Evolutionary conservation across 1,139 yeast genomes (phyloP).

Genomic region (Yamadazyma sp.): DNA sequence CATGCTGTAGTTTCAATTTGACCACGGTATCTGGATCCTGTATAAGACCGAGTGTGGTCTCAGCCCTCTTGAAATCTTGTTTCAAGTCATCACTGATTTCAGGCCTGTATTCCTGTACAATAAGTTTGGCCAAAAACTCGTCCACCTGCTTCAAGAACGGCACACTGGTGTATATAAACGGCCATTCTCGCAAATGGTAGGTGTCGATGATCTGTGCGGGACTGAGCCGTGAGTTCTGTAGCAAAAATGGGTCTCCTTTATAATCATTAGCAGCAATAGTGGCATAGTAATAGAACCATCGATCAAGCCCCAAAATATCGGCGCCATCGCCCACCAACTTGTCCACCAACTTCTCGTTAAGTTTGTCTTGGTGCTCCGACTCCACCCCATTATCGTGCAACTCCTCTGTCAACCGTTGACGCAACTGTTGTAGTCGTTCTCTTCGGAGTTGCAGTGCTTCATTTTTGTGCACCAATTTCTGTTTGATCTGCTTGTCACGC

Average conservation of each 20-base stretch:
- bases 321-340: constrained; percentile 11
- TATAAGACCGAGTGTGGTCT: background rate
- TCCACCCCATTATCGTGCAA: constrained; percentile 29
- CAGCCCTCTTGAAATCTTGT: background rate
- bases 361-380: background rate
- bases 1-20: constrained; percentile 5
- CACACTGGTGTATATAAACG: constrained; percentile 2
- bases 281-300: constrained; percentile 18
- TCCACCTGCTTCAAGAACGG: constrained; percentile 3
- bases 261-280: constrained; percentile 1
- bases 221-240: background rate
- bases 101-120: background rate
- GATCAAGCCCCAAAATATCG: constrained; percentile 3
- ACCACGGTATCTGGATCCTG: background rate
- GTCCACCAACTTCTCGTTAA: constrained; percentile 10
- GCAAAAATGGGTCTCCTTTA: background rate
- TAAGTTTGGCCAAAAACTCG: background rate
- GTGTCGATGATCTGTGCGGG: background rate
- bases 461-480: constrained; percentile 1
- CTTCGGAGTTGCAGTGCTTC: background rate
- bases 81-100: background rate
- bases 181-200: background rate
- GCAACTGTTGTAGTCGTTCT: constrained; percentile 5
- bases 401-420: constrained; percentile 19
- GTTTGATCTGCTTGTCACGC: constrained; percentile 5